Evolutionary conservation across 345 rosid genomes (phyloP).

Genomic region (Eucalyptus marginata): DNA sequence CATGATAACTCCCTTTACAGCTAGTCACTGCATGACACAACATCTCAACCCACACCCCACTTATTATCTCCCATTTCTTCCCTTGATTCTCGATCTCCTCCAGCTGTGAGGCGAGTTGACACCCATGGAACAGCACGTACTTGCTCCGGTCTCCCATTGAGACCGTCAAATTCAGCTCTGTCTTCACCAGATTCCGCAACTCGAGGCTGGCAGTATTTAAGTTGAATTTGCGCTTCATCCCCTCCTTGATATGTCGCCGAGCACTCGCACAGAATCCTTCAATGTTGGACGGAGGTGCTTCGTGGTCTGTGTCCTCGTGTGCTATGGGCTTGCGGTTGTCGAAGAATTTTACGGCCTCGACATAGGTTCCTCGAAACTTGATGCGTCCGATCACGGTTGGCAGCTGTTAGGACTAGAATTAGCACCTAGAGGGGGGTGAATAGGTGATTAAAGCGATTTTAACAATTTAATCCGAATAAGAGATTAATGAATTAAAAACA

Average conservation of each 20-base stretch:
- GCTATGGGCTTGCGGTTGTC: too few species aligned
- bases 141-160: constrained; percentile 9
- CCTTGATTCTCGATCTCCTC: rapidly evolving
- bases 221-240: background rate
- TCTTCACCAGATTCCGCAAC: background rate
- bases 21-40: background rate
- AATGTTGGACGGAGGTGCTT: background rate
- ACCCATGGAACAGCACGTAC: constrained; percentile 10
- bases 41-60: constrained; percentile 4
- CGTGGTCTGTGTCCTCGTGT: too few species aligned
- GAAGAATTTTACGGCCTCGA: too few species aligned
- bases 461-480: too few species aligned
- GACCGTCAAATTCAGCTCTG: background rate
- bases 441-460: too few species aligned
- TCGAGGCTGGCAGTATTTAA: background rate
- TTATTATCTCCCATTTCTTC: background rate
- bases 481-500: too few species aligned
- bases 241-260: background rate
- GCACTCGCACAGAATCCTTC: too few species aligned
- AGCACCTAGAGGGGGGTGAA: too few species aligned
- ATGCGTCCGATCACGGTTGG: too few species aligned
- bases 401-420: too few species aligned
- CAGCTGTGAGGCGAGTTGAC: constrained; percentile 1
- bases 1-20: constrained; percentile 16
- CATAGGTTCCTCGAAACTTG: too few species aligned